These are phyloP conservation scores for Moricandia moricandioides DNA, from an alignment of 345 rosid species.

Conservation along the genomic window DNA sequence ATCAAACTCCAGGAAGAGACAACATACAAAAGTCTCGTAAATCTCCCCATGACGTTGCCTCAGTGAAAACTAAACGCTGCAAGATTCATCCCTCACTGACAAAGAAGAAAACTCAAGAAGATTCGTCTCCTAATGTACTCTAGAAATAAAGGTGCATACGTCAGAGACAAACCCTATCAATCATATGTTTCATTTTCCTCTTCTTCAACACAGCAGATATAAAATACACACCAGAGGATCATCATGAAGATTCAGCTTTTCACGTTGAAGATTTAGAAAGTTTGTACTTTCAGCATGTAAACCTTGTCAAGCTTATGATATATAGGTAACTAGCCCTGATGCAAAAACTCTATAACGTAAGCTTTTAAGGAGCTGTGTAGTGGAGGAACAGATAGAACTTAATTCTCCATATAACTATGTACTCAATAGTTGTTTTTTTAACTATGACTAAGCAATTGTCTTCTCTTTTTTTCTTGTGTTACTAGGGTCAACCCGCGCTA, in stretches of 20 bases:
- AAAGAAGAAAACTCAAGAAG: conserved; percentile 53
- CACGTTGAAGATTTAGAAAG: conserved; percentile 17
- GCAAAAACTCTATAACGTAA: not conserved
- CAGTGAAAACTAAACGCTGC: conserved; percentile 36
- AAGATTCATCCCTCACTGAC: conserved; percentile 36
- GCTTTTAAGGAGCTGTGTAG: not conserved
- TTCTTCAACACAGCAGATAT: conserved; percentile 26
- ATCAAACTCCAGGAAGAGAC: conserved; percentile 32
- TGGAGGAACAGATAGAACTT: not conserved
- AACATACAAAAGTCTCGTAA: conserved; percentile 37
- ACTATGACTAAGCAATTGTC: conserved; percentile 15
- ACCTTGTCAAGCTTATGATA: conserved; percentile 13
- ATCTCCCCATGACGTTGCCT: conserved; percentile 40
- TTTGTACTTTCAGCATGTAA: conserved; percentile 11
- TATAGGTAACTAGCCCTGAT: conserved; percentile 8
- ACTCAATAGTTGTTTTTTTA: conserved; percentile 2
- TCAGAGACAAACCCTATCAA: not conserved
- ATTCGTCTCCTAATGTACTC: conserved; percentile 69
- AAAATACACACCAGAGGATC: not conserved
- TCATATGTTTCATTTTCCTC: not conserved
- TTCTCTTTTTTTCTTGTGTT: not conserved
- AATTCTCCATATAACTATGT: conserved; percentile 21
- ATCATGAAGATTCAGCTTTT: conserved; percentile 19
- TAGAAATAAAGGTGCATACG: conserved; percentile 1
- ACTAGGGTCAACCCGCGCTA: too few species aligned